Evolutionary conservation across 768 basidiomycete species (phyloP).

Genomic region (Lactifluus pinguis): DNA sequence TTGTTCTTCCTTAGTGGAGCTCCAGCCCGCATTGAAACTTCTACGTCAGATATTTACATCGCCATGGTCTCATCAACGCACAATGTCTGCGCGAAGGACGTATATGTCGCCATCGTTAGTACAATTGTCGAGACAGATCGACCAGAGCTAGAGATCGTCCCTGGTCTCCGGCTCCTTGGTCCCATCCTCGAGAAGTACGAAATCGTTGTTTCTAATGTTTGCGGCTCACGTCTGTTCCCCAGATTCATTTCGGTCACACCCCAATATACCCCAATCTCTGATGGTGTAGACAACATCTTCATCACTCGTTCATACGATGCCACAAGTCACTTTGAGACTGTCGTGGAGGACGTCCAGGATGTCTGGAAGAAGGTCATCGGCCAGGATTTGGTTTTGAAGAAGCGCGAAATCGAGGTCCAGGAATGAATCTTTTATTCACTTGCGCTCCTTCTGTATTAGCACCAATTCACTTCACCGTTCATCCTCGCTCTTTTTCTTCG

Average conservation of each 20-base stretch:
- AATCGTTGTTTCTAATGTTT: neutral
- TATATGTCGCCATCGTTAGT: constrained; percentile 96
- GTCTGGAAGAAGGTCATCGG: constrained; percentile 88
- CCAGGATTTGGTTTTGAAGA: constrained; percentile 74
- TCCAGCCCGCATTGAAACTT: constrained; percentile 4
- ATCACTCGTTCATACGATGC: constrained; percentile 98
- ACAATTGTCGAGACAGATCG: constrained; percentile 93
- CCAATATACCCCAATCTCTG: constrained; percentile 79
- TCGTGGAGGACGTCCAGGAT: constrained; percentile 93
- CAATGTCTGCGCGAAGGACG: constrained; percentile 92
- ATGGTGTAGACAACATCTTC: constrained; percentile 88
- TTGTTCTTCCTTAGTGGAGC: neutral
- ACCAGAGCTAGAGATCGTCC: constrained; percentile 88
- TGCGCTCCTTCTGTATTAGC: neutral
- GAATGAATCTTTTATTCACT: constrained; percentile 25
- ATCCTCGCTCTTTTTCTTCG: neutral
- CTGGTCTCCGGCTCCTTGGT: constrained; percentile 86
- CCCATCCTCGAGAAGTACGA: constrained; percentile 88
- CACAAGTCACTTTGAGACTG: constrained; percentile 97
- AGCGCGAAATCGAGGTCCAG: constrained; percentile 66
- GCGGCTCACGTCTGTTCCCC: neutral
- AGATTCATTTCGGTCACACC: constrained; percentile 90
- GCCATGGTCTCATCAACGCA: constrained; percentile 96
- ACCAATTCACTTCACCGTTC: neutral
- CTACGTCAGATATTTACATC: constrained; percentile 86